Conservation (phyloP, 129 eudicot genomes). For the Escallonia rubra region DNA sequence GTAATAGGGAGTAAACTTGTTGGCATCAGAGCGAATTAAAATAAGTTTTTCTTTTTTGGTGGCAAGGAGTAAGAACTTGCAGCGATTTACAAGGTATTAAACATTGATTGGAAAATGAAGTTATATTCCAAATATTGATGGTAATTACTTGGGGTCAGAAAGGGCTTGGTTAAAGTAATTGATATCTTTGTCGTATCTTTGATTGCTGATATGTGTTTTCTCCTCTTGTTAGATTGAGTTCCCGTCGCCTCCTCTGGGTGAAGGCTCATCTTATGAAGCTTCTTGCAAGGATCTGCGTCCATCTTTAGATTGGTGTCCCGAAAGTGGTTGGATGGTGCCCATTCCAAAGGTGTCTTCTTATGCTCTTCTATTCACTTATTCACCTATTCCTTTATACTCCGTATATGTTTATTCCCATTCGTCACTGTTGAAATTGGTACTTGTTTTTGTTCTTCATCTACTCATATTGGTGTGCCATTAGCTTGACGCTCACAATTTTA, state of each 20-base stretch:
- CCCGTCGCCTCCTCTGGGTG: constrained; percentile 50
- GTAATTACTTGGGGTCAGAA: too few relatives aligned
- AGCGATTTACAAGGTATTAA: too few relatives aligned
- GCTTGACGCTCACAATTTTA: background rate
- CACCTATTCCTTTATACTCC: constrained; percentile 2
- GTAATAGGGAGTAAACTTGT: background rate
- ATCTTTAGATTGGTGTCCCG: constrained; percentile 56
- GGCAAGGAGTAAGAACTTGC: too few relatives aligned
- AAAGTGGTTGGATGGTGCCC: constrained; percentile 58
- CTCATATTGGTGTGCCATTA: background rate
- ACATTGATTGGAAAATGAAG: too few relatives aligned
- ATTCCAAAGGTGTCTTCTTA: constrained; percentile 28
- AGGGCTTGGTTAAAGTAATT: too few relatives aligned
- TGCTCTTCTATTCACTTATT: background rate
- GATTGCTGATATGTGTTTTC: background rate
- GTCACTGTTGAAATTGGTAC: background rate
- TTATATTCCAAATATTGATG: background rate
- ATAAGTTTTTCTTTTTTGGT: background rate
- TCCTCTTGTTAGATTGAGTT: constrained; percentile 44
- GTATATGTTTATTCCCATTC: background rate
- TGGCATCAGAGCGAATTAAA: background rate
- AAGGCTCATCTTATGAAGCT: constrained; percentile 44
- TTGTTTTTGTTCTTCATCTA: background rate
- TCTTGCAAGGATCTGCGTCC: constrained; percentile 64
- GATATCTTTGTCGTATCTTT: background rate